These are phyloP conservation scores for Rhexocercosporidium sp. DNA, from an alignment of 2,329 filamentous ascomycete genomes.

Conservation along the genomic window DNA sequence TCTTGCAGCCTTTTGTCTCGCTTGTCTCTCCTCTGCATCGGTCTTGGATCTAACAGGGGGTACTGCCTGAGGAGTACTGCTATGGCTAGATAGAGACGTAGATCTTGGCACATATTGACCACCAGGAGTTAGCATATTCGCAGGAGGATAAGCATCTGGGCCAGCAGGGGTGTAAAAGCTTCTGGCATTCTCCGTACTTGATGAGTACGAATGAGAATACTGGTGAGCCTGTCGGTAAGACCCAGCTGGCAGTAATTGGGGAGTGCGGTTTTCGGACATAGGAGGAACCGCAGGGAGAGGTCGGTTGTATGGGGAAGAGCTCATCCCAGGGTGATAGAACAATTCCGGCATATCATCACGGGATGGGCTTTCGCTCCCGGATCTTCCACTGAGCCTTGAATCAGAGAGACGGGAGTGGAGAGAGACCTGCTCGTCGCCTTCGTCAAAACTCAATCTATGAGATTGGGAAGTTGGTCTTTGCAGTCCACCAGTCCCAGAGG, in stretches of 20 bases:
- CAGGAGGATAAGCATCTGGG: constrained; percentile 44
- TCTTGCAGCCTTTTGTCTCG: constrained; percentile 56
- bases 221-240: constrained; percentile 65
- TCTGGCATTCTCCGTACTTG: constrained; percentile 51
- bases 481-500: constrained; percentile 87
- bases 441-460: constrained; percentile 85
- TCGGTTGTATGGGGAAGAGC: constrained; percentile 63
- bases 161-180: constrained; percentile 35
- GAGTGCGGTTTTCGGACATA: constrained; percentile 51
- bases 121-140: constrained; percentile 48
- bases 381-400: constrained; percentile 47
- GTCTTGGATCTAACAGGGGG: constrained; percentile 92
- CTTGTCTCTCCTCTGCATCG: constrained; percentile 75
- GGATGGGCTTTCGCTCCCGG: constrained; percentile 66
- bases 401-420: constrained; percentile 60
- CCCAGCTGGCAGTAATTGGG: constrained; percentile 57
- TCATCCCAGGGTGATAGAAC: constrained; percentile 88
- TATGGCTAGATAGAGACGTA: constrained; percentile 82
- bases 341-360: constrained; percentile 84
- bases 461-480: constrained; percentile 75
- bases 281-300: constrained; percentile 67
- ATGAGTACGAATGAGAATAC: constrained; percentile 52
- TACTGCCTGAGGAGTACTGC: constrained; percentile 77
- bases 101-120: constrained; percentile 66
- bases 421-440: constrained; percentile 79